Evolutionary conservation across 768 basidiomycete species (phyloP), one percentile per base, ranked within the genome.

Genomic region (Suillus americanus): DNA sequence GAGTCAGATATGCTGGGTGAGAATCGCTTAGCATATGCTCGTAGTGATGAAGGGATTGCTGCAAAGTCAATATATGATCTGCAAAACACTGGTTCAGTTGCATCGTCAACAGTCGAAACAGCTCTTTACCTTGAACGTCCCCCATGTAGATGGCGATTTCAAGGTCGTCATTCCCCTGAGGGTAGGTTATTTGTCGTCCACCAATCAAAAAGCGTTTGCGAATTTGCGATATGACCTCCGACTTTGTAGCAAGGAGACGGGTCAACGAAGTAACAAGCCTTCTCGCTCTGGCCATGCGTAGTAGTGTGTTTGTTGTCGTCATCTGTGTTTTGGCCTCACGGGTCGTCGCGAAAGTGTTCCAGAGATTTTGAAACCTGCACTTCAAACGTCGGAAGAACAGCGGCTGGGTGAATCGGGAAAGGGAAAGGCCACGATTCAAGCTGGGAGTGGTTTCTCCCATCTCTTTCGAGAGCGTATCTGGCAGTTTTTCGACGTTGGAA

Each of bases 21-120:
- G 91, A 91, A 68, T 96, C 89, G 67, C 89, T 89, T 57, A 98
- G 81, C 78, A 95, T 90, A 37, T 90, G 89, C 72, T 98, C 95
- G 77, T 92, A 94, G 75, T 97, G 91, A 13, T 79, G 82, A 63
- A 98, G 83, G 2, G 92, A 86, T 70, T 93, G 90, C 70, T 96
- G 93, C 63, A 98, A 79, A 3, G 92, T 88, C 28, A 95, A 75
- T 68, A 97, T 94, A 73, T 98, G 96, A 76, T 98, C 95, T 95
- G 57, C 37, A 50, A 23, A 61, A 56, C 2, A 63, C n/a, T n/a
- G n/a, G 64, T 68, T 45, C 14, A 63, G 41, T 45, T 16, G 16
- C 7, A 66, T 38, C 30, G 13, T 37, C 30, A 43, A 23, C 60
- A 33, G 61, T 13, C 14, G 51, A 61, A 10, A 40, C 35, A 0